Conservation (phyloP, 129 eudicot species). For the Chrysanthemum makinoi region DNA sequence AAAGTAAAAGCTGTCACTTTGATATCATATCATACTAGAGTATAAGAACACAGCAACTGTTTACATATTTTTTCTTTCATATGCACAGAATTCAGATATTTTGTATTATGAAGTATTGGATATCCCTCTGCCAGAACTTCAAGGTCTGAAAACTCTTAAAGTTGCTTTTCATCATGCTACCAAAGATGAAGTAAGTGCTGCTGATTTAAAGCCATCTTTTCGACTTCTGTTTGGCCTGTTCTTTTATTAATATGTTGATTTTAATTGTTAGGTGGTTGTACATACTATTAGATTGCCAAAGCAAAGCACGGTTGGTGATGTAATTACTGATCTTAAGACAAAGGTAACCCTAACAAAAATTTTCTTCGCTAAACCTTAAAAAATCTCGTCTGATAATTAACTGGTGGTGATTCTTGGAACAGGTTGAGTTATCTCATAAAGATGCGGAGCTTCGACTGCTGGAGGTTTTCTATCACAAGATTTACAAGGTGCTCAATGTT, state of each 20-base stretch:
- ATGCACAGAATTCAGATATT: constrained; percentile 64
- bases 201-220: background rate
- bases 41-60: too few relatives aligned
- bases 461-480: constrained; percentile 77
- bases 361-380: background rate
- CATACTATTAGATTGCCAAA: constrained; percentile 71
- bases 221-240: background rate
- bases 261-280: constrained; percentile 50
- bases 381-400: background rate
- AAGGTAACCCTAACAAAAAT: constrained; percentile 37
- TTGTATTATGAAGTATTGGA: constrained; percentile 81
- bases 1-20: too few relatives aligned
- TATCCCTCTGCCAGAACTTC: constrained; percentile 85
- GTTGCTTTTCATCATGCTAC: constrained; percentile 76
- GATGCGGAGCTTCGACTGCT: constrained; percentile 77
- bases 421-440: constrained; percentile 81
- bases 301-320: constrained; percentile 80
- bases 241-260: background rate
- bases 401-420: constrained; percentile 16
- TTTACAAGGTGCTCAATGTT: constrained; percentile 65
- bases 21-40: too few relatives aligned
- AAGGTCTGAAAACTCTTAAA: constrained; percentile 74
- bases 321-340: constrained; percentile 60
- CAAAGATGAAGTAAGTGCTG: constrained; percentile 62
- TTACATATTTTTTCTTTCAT: background rate